Evolutionary conservation across 2,329 filamentous ascomycete species (phyloP), one percentile per base, ranked within the genome.

Genomic region (Aspergillus sp.): DNA sequence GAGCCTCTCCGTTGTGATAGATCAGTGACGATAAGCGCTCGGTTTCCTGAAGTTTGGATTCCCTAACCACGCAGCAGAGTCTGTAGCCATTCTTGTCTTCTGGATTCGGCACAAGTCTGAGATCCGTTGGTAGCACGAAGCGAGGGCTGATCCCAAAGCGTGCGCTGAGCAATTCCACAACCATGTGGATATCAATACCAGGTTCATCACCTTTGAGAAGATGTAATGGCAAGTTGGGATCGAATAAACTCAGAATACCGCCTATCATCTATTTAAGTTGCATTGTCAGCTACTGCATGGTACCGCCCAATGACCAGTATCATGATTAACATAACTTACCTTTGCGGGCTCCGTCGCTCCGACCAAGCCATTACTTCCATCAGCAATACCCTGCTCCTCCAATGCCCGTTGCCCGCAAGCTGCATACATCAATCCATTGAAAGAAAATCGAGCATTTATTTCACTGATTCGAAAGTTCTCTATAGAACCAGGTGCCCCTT

Each of bases 381-480:
- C 19, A 19, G 11, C 8, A 47, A 58, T 30, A 3, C 52, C 41
- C 1, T 47, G 13, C 2, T 56, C 41, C 1, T 47, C 8, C 2
- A 68, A 23, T 1, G 60, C 60, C 13, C 57, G n/a, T 3, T 68
- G 63, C 0, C 60, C 64, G 36, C 41, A 59, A 0, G 54, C 55
- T 2, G 5, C 23, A 6, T 54, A 30, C 42, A 70, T 54, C 6
- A 64, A 60, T 0, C 68, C 68, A 53, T 71, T 71, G 27, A 56
- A 67, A 1, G 49, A 64, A 39, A 72, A 71, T 1, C 70, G 66
- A 1, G 66, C 66, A 17, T 71, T 71, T 11, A 72, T 72, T 41
- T 72, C 69, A 17, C 62, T 68, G 15, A 72, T 62, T 1, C 61
- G 59, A 25, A 64, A 67, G 4, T 23, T 53, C 8, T 66, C 62